A percentile compares a stretch with the other conserved stretches of the same genome.
These are phyloP conservation scores for Blastomyces parvus DNA, from an alignment of 2,329 filamentous ascomycete species.

Conservation along the genomic window DNA sequence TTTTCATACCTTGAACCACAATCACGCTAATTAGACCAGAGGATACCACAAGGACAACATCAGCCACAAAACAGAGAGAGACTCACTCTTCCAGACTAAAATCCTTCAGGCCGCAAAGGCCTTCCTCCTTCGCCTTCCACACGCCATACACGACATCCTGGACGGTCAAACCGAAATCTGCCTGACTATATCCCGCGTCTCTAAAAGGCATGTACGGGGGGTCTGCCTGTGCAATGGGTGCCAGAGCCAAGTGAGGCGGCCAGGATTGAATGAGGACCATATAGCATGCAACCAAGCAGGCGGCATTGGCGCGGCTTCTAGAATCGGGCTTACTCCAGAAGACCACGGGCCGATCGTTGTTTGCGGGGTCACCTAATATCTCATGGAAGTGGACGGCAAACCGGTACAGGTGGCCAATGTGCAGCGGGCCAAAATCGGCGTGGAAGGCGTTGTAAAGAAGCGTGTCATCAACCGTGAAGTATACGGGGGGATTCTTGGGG, in stretches of 20 bases:
- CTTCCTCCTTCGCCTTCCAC: constrained; percentile 97
- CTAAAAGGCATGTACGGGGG: constrained; percentile 98
- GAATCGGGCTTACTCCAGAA: constrained; percentile 94
- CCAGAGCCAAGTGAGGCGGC: constrained; percentile 90
- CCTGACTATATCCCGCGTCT: constrained; percentile 96
- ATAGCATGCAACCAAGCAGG: constrained; percentile 91
- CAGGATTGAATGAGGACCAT: constrained; percentile 98
- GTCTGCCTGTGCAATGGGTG: constrained; percentile 91
- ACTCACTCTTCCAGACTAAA: constrained; percentile 83
- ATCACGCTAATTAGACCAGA: constrained; percentile 5
- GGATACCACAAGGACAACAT: not conserved
- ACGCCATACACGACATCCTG: constrained; percentile 98
- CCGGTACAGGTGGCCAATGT: constrained; percentile 93
- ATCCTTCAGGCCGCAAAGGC: constrained; percentile 79
- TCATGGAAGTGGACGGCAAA: constrained; percentile 96
- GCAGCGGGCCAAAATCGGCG: constrained; percentile 93
- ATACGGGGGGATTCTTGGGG: constrained; percentile 60
- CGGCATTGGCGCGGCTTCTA: constrained; percentile 79
- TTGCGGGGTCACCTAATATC: constrained; percentile 81
- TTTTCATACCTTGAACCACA: constrained; percentile 60
- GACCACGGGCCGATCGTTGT: constrained; percentile 80
- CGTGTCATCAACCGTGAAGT: constrained; percentile 88
- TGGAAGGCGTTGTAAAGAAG: constrained; percentile 98
- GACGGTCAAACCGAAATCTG: constrained; percentile 89
- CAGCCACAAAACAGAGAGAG: not conserved